Evolutionary conservation across 2,329 filamentous ascomycete genomes (phyloP), one percentile per base, ranked within the genome.

Genomic region (Beauveria rudraprayagi): DNA sequence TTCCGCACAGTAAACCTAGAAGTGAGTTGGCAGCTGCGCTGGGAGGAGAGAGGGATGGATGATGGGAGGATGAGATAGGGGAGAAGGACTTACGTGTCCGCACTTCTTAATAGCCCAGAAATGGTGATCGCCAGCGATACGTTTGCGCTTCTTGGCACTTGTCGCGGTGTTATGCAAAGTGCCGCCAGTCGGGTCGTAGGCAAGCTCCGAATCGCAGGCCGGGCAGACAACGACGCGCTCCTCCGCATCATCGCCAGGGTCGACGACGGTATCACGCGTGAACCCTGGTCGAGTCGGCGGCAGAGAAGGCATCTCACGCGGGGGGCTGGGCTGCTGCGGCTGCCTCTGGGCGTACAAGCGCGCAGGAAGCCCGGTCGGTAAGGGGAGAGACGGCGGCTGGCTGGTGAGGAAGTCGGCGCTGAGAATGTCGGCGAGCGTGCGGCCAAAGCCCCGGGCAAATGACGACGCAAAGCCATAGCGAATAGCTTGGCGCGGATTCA

Each of bases 71-170:
- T 22, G 41, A 17, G 22, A 28, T 9, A 40, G 37, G 2, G 22
- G 37, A 34, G 26, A 47, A 43, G n/a, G 30, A 72, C 80, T 70
- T 82, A 97, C 94, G 77, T 99, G 94, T 65, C 94, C 94, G 72
- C 94, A 99, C 56, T 82, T 82, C 74, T 92, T 96, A 41, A 94
- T 81, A 1, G 94, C 88, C 92, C 92, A 97, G 64, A 97, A 93
- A 68, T 96, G 89, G 70, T 90, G 87, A 73, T 96, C 92, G 24
- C 80, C 81, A 7, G 77, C 74, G 22, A 80, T 76, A 40, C 71
- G 67, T 67, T 81, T 85, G 53, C 76, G 75, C 44, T 76, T 80
- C 64, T 68, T 74, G 0, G 65, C 61, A 11, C 53, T 28, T 3
- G 63, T 62, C 16, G 66, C 65, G 56, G 46, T 48, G 10, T 28